Base-by-base conservation (phyloP, 805 yeast species). In the Blastobotrys chiropterorum region DNA sequence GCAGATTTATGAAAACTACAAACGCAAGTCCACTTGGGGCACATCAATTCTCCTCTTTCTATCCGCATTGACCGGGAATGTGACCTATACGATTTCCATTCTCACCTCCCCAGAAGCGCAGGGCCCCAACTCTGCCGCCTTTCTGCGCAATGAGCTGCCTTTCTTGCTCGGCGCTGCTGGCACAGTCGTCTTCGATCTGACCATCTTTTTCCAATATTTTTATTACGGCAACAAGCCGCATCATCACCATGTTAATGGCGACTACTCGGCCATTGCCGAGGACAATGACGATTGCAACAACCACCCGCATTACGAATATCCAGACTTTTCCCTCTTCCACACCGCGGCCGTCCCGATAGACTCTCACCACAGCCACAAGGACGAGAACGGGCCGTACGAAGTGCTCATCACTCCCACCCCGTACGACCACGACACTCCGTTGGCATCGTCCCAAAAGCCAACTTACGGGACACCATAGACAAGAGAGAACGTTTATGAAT, bases 101-200 rank as follows among this genome's bases (percentile, higher is more conserved):
- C 59, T 90, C 42, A 73, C 84, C 1, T 80, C 87, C 46, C 67
- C 73, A 1, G 57, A 59, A 30, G 86, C 68, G 73, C 73, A 58
- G 13, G 81, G 80, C 66, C 51, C 72, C 30, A 55, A 59, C 5
- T 60, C 59, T n/a, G 68, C 66, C 0, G 69, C 58, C 5, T 90
- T 86, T 62, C 67, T 89, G 22, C 57, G 71, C 57, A 82, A 80
- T 46, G 96, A 90, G 61, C 64, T 88, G 49, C 96, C 97, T 0
- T 90, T 83, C 62, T 74, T 92, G 31, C 62, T 89, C 21, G 97
- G 97, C 1, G 83, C 94, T 57, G 78, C 88, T 0, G 97, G 97
- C 5, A 90, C 97, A 0, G 77, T 90, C 16, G 58, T 81, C 2
- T 89, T 90, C 66, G 97, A 90, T 65, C 54, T 82, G 39, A 69